Conservation (phyloP, 768 basidiomycete species). For the Suillus alpinus region DNA sequence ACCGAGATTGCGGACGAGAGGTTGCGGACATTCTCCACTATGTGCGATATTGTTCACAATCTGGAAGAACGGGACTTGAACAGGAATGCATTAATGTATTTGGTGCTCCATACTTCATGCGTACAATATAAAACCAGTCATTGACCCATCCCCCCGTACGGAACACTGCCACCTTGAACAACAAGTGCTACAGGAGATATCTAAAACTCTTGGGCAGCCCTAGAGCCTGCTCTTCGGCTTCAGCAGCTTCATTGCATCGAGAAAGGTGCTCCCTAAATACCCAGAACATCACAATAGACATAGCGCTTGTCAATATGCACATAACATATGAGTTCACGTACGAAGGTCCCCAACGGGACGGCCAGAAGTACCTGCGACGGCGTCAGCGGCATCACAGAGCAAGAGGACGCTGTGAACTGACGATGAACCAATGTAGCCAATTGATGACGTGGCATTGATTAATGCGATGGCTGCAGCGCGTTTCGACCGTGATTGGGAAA, state of each 20-base stretch:
- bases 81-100: too few relatives aligned
- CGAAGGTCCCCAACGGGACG: conserved; percentile 61
- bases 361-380: conserved; percentile 57
- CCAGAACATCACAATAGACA: conserved; percentile 48
- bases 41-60: neutral
- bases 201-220: conserved; percentile 37
- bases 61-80: too few relatives aligned
- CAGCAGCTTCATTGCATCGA: conserved; percentile 36
- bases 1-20: neutral
- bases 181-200: conserved; percentile 38
- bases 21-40: neutral
- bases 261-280: conserved; percentile 44
- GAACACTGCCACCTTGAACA: neutral
- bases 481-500: conserved; percentile 77
- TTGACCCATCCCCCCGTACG: too few relatives aligned
- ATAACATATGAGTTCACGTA: conserved; percentile 74
- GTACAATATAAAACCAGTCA: too few relatives aligned
- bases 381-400: neutral
- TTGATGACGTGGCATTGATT: conserved; percentile 74
- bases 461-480: conserved; percentile 81
- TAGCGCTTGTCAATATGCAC: conserved; percentile 55
- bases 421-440: conserved; percentile 81
- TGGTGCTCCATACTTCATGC: too few relatives aligned
- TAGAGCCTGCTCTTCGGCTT: conserved; percentile 35
- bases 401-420: conserved; percentile 38